These are phyloP conservation scores for Fragaria nilgerrensis DNA, from an alignment of 306 rosid genomes.

Conservation along the genomic window DNA sequence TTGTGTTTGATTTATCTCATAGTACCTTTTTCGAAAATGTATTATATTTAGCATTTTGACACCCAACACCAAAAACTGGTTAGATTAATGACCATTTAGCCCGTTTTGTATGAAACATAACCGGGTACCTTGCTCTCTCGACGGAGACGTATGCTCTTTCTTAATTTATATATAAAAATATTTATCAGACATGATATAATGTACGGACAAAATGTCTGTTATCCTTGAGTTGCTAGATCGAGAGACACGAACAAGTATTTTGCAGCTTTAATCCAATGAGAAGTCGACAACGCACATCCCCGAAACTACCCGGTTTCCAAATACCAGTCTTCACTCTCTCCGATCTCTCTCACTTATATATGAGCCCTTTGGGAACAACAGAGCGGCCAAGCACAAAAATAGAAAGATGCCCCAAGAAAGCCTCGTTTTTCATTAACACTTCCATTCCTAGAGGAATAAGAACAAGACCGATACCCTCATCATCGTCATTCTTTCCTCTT, in stretches of 20 bases:
- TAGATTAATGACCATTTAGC: too few species aligned
- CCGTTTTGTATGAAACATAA: too few species aligned
- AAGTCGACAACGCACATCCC: conserved; percentile 39
- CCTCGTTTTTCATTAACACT: not conserved
- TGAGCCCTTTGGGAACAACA: conserved; percentile 12
- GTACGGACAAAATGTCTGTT: conserved; percentile 33
- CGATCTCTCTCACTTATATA: not conserved
- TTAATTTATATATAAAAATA: not conserved
- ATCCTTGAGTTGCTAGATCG: conserved; percentile 24
- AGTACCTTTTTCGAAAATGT: too few species aligned
- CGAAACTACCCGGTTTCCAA: not conserved
- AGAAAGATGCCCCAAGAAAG: conserved; percentile 37
- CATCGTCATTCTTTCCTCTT: not conserved
- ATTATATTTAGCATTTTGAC: too few species aligned
- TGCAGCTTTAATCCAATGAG: conserved; percentile 5
- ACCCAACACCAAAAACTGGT: too few species aligned
- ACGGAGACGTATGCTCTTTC: not conserved
- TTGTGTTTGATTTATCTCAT: too few species aligned
- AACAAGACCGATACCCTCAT: not conserved
- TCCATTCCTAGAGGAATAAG: not conserved
- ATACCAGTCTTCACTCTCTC: not conserved
- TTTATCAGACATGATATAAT: conserved; percentile 4
- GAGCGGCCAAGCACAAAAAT: conserved; percentile 33
- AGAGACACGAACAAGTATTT: conserved; percentile 20
- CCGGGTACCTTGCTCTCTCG: not conserved